These are phyloP conservation scores for Coemansia sp. DNA, from an alignment of 192 early-diverging fungal species.

Conservation along the genomic window DNA sequence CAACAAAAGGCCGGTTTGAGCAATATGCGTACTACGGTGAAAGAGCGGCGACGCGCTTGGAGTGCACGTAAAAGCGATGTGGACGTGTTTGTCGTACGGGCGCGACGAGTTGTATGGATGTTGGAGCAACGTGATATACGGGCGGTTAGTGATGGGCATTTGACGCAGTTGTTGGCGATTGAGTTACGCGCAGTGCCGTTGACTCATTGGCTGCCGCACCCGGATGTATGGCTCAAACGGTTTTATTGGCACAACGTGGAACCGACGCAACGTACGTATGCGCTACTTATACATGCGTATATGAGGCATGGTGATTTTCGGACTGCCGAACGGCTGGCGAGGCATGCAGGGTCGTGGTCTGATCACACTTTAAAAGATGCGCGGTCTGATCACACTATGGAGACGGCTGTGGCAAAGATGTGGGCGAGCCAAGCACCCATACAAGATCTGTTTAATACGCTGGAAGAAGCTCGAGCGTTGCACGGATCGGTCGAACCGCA, in stretches of 20 bases:
- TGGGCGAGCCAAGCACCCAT: background rate
- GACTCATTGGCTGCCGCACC: constrained; percentile 5
- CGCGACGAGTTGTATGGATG: constrained; percentile 11
- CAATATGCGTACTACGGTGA: background rate
- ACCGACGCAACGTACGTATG: constrained; percentile 15
- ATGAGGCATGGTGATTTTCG: constrained; percentile 8
- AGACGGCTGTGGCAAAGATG: background rate
- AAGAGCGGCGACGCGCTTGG: background rate
- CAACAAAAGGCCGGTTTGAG: background rate
- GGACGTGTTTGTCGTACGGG: background rate
- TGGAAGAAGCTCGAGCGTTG: background rate
- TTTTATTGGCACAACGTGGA: constrained; percentile 8
- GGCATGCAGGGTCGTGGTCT: constrained; percentile 3
- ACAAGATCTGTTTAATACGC: background rate
- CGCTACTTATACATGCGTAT: constrained; percentile 22
- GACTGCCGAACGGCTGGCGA: constrained; percentile 18
- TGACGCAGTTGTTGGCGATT: constrained; percentile 31
- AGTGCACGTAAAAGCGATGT: background rate
- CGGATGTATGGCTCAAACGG: constrained; percentile 11
- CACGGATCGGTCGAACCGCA: background rate
- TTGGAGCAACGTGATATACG: constrained; percentile 6
- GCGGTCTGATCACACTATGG: background rate
- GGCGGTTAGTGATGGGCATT: constrained; percentile 9
- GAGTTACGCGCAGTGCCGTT: constrained; percentile 1
- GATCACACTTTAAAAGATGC: background rate